These are phyloP conservation scores for Comarum palustre DNA, from an alignment of 306 rosid genomes.

Conservation along the genomic window DNA sequence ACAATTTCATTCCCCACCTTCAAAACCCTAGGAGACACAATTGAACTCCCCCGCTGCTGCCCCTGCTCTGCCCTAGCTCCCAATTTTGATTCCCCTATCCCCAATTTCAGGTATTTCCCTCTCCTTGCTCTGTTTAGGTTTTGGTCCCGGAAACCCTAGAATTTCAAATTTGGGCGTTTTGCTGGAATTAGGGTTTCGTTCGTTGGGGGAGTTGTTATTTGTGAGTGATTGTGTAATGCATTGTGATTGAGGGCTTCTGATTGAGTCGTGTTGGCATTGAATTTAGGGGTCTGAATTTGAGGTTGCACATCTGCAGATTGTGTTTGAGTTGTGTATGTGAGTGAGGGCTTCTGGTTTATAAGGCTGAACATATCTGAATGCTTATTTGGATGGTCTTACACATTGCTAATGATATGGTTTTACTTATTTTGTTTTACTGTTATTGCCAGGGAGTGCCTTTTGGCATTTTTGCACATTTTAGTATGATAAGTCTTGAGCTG, in stretches of 20 bases:
- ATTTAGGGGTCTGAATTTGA: constrained; percentile 31
- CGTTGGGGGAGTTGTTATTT: constrained; percentile 28
- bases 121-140: constrained; percentile 34
- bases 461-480: not conserved
- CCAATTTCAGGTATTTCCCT: constrained; percentile 55
- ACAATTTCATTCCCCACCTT: constrained; percentile 34
- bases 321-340: constrained; percentile 25
- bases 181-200: constrained; percentile 50
- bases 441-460: not conserved
- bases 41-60: constrained; percentile 24
- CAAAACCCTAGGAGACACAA: constrained; percentile 86
- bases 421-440: no score
- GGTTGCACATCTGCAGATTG: constrained; percentile 27
- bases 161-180: constrained; percentile 42
- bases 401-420: not conserved
- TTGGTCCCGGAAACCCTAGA: constrained; percentile 74
- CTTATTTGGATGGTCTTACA: not conserved
- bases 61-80: constrained; percentile 52
- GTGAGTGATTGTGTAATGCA: constrained; percentile 47
- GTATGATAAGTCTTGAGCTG: not conserved
- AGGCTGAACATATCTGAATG: not conserved
- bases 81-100: constrained; percentile 34
- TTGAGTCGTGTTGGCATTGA: constrained; percentile 31
- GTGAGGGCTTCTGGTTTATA: no score
- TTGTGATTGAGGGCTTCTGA: constrained; percentile 47